Evolutionary conservation across 371 early-diverging fungal species (phyloP), one percentile per base, ranked within the genome.

Genomic region (Mortierella sp.): DNA sequence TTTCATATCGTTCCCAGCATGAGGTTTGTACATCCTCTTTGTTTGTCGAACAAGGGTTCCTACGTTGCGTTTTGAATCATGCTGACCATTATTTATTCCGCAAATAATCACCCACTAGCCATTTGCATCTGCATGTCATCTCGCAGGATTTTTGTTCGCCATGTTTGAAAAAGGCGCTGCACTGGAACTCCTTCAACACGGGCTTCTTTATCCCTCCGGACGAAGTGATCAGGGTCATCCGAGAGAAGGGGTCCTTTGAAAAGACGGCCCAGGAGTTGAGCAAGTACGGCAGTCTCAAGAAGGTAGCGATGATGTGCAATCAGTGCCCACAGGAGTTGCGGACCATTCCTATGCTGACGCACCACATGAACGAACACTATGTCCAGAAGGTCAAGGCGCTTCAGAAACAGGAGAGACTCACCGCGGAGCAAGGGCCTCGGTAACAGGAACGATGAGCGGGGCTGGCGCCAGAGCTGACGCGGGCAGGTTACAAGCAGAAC

Each of bases 131-230:
- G 73, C 94, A 94, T 75, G 88, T 93, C 34, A 90, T 94, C 24
- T 86, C 89, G 21, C 90, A 90, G 71, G 94, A 94, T 73, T 90
- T 92, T 79, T 81, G 85, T 34, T 83, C 91, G 2, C 67, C 78
- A 0, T 48, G 74, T 1, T 80, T 94, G 51, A 93, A 91, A 69
- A 88, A 79, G 53, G 93, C 92, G 77, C 79, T 82, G 13, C 94
- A 94, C 76, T 94, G 91, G 91, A 92, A 92, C 76, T 90, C 93
- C 46, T 93, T 94, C 79, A 92, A 89, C 5, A 93, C 91, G 3
- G 28, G 64, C 14, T 93, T 91, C 77, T 93, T 94, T 77, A 50
- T 79, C 19, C 34, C 72, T 6, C 78, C 79, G 11, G 82, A 87
- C 6, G 64, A 81, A 21, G 88, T 91, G 10, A 54, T 88, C 59